phyloP scores from a whole-genome alignment of 75 land plant genomes.

The Selaginella tamariscina region DNA sequence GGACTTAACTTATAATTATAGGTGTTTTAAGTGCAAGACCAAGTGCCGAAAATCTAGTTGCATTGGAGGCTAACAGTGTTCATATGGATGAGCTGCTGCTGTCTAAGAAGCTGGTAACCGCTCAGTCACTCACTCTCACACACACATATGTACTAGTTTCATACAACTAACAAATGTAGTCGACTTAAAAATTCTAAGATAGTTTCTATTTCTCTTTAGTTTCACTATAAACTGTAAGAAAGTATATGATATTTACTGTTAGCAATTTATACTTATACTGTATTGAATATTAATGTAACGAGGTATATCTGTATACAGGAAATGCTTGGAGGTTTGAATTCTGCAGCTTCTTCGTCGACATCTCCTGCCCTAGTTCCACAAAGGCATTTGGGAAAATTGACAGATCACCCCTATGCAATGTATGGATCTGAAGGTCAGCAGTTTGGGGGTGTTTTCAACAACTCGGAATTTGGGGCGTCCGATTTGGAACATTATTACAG shows the following conservation, averaged over 20 bases:
- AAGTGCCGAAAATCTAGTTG: background rate
- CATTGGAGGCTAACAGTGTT: background rate
- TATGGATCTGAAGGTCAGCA: background rate
- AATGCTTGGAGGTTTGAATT: background rate
- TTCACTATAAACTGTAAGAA: no score
- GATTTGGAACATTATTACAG: background rate
- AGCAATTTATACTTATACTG: no score
- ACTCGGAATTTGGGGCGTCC: background rate
- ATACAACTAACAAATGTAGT: no score
- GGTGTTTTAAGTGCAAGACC: background rate
- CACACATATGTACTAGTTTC: no score
- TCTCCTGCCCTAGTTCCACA: background rate
- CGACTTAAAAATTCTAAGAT: no score
- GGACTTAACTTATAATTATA: no score
- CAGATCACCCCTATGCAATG: background rate
- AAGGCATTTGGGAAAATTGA: background rate
- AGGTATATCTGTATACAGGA: no score
- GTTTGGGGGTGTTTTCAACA: background rate
- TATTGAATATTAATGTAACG: no score
- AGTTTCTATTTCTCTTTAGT: no score
- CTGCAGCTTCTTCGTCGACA: background rate
- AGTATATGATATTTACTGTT: no score
- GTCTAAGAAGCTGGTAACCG: background rate
- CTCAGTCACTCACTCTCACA: no score
- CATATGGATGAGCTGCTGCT: background rate